phyloP scores from a whole-genome alignment of 345 rosid genomes.

The Heritiera fomes region DNA sequence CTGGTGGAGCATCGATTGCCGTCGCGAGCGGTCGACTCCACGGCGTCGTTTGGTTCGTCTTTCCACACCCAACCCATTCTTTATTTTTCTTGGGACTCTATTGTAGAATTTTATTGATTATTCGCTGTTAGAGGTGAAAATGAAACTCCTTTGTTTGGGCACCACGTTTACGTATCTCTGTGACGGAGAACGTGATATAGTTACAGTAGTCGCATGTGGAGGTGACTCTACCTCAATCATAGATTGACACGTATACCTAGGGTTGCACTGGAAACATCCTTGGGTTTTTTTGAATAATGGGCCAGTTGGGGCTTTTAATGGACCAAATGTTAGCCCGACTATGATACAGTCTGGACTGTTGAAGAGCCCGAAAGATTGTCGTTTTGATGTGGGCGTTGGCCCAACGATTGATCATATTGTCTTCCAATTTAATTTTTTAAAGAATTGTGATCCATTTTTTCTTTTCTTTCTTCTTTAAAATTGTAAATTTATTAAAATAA shows the following conservation, averaged over 20 bases:
- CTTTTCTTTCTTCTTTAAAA: too few relatives aligned
- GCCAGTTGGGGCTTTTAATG: not conserved
- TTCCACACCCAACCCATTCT: slow-evolving; percentile 74
- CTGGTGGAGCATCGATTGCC: slow-evolving; percentile 56
- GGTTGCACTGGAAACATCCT: too few relatives aligned
- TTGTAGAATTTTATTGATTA: not conserved
- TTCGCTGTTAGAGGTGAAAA: not conserved
- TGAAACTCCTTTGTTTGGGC: not conserved
- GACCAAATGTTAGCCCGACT: too few relatives aligned
- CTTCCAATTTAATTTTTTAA: too few relatives aligned
- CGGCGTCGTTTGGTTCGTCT: slow-evolving; percentile 33
- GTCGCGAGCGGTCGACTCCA: slow-evolving; percentile 26
- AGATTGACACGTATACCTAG: not conserved
- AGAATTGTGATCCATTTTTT: too few relatives aligned
- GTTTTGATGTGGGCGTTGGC: too few relatives aligned
- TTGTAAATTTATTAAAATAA: too few relatives aligned
- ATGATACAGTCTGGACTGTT: too few relatives aligned
- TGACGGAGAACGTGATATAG: too few relatives aligned
- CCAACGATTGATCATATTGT: too few relatives aligned
- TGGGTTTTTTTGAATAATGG: not conserved
- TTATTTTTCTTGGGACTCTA: not conserved
- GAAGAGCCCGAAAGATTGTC: too few relatives aligned
- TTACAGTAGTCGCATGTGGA: not conserved
- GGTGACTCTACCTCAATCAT: not conserved
- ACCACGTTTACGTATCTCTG: not conserved